Percentiles rank a stretch among this genome's conserved stretches.
Conservation (phyloP, 805 yeast genomes). For the Hanseniaspora valbyensis region DNA sequence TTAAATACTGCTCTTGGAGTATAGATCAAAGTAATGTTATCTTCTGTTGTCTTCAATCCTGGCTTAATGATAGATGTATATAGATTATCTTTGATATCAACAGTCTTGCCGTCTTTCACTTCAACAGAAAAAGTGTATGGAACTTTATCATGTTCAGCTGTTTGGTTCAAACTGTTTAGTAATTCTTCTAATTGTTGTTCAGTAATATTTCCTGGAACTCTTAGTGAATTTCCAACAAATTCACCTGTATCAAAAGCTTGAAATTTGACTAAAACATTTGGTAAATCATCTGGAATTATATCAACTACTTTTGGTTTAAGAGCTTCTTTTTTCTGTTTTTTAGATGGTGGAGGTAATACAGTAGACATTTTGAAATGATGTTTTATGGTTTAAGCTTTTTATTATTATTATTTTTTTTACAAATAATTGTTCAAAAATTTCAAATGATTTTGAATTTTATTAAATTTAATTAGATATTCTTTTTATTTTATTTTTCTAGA, state of each 20-base stretch:
- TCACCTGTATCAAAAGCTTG: slow-evolving; percentile 93
- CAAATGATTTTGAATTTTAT: too few relatives aligned
- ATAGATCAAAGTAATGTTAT: slow-evolving; percentile 76
- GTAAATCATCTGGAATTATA: slow-evolving; percentile 63
- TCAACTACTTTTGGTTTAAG: slow-evolving; percentile 70
- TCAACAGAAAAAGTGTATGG: slow-evolving; percentile 78
- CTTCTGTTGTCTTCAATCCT: slow-evolving; percentile 81
- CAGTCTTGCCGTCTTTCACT: slow-evolving; percentile 33
- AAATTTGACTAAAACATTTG: slow-evolving; percentile 77
- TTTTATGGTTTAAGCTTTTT: not conserved
- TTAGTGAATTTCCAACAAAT: slow-evolving; percentile 64
- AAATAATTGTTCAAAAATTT: too few relatives aligned
- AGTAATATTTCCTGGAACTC: slow-evolving; percentile 83
- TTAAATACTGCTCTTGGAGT: slow-evolving; percentile 93
- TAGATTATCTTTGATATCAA: slow-evolving; percentile 68
- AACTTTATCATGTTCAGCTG: slow-evolving; percentile 57
- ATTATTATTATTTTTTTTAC: too few relatives aligned
- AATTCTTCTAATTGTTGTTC: slow-evolving; percentile 82
- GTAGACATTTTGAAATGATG: slow-evolving; percentile 60
- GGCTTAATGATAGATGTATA: slow-evolving; percentile 78
- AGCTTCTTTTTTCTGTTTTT: slow-evolving; percentile 73
- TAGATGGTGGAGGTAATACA: slow-evolving; percentile 83
- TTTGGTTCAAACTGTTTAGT: slow-evolving; percentile 60
- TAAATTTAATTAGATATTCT: too few relatives aligned
- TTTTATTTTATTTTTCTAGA: too few relatives aligned